Evolutionary conservation across 768 basidiomycete species (phyloP), one percentile per base, ranked within the genome.

Genomic region (Naematelia aurantialba): DNA sequence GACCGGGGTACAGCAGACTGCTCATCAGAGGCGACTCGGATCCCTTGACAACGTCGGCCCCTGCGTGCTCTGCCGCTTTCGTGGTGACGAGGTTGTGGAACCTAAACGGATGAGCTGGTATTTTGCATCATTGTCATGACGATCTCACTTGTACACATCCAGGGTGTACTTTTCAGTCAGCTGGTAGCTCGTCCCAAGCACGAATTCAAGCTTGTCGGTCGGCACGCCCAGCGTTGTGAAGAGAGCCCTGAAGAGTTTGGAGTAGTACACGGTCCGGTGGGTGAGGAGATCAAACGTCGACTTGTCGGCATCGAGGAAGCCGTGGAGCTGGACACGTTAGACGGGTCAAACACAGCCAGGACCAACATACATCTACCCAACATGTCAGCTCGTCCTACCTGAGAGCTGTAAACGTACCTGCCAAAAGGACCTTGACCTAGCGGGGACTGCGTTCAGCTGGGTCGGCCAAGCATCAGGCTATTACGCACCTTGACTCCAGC

Each of bases 21-120:
- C 90, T 91, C 55, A 99, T 80, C 51, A 93, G 80, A 0, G 92
- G 89, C 70, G 87, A 91, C 61, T 91, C 89, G 4, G 93, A 89
- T 77, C 97, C 94, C 78, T 98, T 98, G 67, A 99, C 96, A 56
- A 98, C 96, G 76, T 98, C 96, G 1, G 96, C 93, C 4, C 96
- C 96, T 0, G 96, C 96, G 78, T 96, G 96, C 76, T 94, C 94
- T 24, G 94, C 91, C 66, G 98, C 96, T 77, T 94, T 92, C 67
- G 97, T 91, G 1, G 90, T 85, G 19, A 94, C 91, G 59, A 85
- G 87, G n/a, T 93, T 85, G 68, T 87, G 89, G 50, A 98, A 83
- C 59, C 75, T 74, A 50, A 2, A 4, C 29, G 12, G 13, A 17
- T 27, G 14, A 21, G 25, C 10, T 25, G 14, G 21, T 22, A 26